Base-by-base conservation (phyloP, 164 flowering plant species). In the Piper longum region DNA sequence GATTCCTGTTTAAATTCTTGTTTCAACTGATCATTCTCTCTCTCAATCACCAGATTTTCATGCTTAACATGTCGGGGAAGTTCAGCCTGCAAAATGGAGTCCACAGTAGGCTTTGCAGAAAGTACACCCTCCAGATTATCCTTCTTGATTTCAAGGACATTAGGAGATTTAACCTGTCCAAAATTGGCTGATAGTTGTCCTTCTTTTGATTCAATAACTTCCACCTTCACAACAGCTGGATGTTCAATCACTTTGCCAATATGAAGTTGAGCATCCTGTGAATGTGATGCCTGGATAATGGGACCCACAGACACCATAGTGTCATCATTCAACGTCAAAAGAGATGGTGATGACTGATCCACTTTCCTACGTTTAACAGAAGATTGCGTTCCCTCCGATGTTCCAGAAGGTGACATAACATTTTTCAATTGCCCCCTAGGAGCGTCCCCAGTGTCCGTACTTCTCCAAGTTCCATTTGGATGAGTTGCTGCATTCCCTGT, bases 361-460 rank as follows among this genome's bases (percentile, higher is more conserved):
- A 79, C 57, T 78, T 88, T 95, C 68, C 87, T 56, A 7, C 97
- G 91, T 68, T 95, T 95, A 48, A 48, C 52, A 17, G 86, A 69
- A 14, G 87, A 85, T 41, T 81, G 84, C 59, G 75, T 44, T 59
- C 81, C 85, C 56, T 77, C 88, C 41, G 85, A 76, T 65, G 67
- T 72, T 73, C 78, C 86, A 73, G 64, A 66, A 19, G 71, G 59
- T 11, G 76, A 71, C 66, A 71, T 66, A 66, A 56, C 60, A 43
- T 73, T 56, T 65, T 76, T 83, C 41, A 73, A 62, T 39, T 71
- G 65, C 62, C 69, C 64, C 67, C 66, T 73, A 66, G 75, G 65
- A 43, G 67, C 26, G 19, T 77, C 84, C 64, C 69, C 77, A 67
- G 68, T 63, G 70, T 79, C 75, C 75, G 66, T 48, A 17, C 83